Conservation (phyloP, 1,284 basidiomycete genomes). For the Porogramme epimiltina region DNA sequence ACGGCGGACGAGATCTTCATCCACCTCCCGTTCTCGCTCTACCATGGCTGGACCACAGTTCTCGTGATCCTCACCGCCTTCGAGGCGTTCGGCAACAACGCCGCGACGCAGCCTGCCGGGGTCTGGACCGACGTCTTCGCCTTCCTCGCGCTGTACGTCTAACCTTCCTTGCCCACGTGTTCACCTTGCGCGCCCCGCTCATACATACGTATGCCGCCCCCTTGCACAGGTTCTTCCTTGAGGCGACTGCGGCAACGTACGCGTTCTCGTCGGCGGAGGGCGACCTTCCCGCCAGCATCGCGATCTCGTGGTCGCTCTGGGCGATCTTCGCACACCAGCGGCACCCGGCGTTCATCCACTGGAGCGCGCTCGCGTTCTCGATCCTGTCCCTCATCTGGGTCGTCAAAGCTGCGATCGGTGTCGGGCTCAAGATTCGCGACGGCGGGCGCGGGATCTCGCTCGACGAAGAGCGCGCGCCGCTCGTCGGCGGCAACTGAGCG, state of each 20-base stretch:
- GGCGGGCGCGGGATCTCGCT: slow-evolving; percentile 58
- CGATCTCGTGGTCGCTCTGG: slow-evolving; percentile 82
- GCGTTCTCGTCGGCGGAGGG: slow-evolving; percentile 89
- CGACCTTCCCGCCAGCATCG: slow-evolving; percentile 87
- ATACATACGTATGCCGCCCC: background rate
- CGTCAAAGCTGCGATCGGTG: slow-evolving; percentile 66
- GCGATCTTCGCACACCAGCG: slow-evolving; percentile 80
- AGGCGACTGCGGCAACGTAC: slow-evolving; percentile 89
- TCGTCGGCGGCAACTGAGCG: slow-evolving; percentile 46
- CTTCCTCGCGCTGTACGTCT: slow-evolving; percentile 77
- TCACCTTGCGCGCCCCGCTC: background rate
- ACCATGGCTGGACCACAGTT: slow-evolving; percentile 94
- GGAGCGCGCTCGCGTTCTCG: slow-evolving; percentile 85
- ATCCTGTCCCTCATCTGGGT: slow-evolving; percentile 86
- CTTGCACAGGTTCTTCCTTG: slow-evolving; percentile 74
- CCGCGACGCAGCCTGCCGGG: slow-evolving; percentile 65
- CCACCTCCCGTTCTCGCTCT: slow-evolving; percentile 89
- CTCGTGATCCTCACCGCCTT: slow-evolving; percentile 88
- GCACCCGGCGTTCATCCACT: slow-evolving; percentile 73
- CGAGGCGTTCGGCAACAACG: slow-evolving; percentile 88
- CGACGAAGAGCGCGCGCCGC: slow-evolving; percentile 87
- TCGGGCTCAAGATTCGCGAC: slow-evolving; percentile 44
- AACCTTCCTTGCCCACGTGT: background rate
- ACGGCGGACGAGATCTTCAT: slow-evolving; percentile 78
- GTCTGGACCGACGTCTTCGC: slow-evolving; percentile 94